Evolutionary conservation across 1,284 basidiomycete genomes (phyloP), one percentile per base, ranked within the genome.

Genomic region (Pseudozyma pruni): DNA sequence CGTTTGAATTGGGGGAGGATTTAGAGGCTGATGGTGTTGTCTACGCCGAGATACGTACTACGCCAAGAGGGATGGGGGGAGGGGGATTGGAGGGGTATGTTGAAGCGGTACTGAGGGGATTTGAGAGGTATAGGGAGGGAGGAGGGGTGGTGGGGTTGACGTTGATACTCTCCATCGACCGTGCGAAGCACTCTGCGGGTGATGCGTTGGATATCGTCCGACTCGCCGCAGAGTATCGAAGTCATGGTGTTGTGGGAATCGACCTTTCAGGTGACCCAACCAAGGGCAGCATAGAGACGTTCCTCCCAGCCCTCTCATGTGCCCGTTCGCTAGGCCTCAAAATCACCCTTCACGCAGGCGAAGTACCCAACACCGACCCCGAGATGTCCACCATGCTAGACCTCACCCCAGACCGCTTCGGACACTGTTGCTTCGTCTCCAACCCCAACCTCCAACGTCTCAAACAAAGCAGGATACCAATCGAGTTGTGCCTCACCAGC

Each of bases 221-320:
- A 14, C 51, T 74, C 4, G 68, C 72, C 2, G 27, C 38, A 17
- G 20, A 25, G 8, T 47, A 48, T 19, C 46, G 17, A 2, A 5
- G 16, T 2, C 33, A n/a, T 3, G 69, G 52, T 9, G 66, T 72
- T 1, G 52, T 72, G 0, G 62, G 68, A 0, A 55, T 74, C 14
- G 72, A 74, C 33, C 62, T 74, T 8, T 67, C 62, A 13, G 72
- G 72, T 6, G 62, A 74, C 23, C 72, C 72, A 0, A 67, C 67
- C 13, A 58, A 56, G 20, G 72, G 68, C 14, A 9, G 37, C 4
- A 71, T 54, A 34, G 10, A 19, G 0, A 46, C 42, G 14, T 63
- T 54, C 27, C 22, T 43, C 16, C 49, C 63, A 4, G 46, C 68
- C 7, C 55, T 68, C 6, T 1, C 8, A 1, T 32, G 35, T 9